These are phyloP conservation scores for Populus nigra DNA, from an alignment of 345 rosid species.

Conservation along the genomic window DNA sequence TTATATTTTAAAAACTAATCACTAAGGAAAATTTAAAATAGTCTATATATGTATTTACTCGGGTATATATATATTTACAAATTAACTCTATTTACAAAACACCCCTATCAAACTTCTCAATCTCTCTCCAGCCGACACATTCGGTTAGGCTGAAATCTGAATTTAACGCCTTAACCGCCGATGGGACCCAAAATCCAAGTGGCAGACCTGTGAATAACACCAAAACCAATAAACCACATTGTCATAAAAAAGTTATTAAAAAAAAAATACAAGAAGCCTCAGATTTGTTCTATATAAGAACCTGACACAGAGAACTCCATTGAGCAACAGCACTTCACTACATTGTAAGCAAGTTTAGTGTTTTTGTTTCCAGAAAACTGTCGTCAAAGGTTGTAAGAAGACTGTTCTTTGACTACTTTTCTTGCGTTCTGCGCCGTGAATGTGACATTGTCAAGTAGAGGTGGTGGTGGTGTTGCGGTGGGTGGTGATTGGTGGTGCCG, in stretches of 20 bases:
- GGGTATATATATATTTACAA: too few species aligned
- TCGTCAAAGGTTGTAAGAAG: slow-evolving; percentile 21
- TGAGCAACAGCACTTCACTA: background rate
- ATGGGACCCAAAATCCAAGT: slow-evolving; percentile 45
- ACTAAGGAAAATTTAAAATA: too few species aligned
- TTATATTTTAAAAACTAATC: too few species aligned
- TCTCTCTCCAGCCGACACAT: background rate
- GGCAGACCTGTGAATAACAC: slow-evolving; percentile 51
- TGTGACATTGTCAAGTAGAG: background rate
- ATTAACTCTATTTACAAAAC: background rate
- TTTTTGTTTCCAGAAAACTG: slow-evolving; percentile 14
- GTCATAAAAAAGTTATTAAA: slow-evolving; percentile 1
- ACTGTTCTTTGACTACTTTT: background rate
- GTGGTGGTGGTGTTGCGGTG: background rate
- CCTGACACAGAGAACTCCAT: background rate
- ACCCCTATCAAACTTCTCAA: slow-evolving; percentile 12
- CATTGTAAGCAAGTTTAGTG: background rate
- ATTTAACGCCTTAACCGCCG: slow-evolving; percentile 73
- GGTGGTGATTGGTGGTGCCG: background rate
- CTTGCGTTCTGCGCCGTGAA: slow-evolving; percentile 20
- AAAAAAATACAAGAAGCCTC: background rate
- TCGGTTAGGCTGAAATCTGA: slow-evolving; percentile 52
- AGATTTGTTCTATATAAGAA: background rate
- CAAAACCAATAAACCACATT: background rate
- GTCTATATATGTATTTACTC: too few species aligned